A percentile compares a stretch with the other conserved stretches of the same genome.
These are phyloP conservation scores for Kwoniella mangroviensis DNA, from an alignment of 768 basidiomycete species.

Conservation along the genomic window DNA sequence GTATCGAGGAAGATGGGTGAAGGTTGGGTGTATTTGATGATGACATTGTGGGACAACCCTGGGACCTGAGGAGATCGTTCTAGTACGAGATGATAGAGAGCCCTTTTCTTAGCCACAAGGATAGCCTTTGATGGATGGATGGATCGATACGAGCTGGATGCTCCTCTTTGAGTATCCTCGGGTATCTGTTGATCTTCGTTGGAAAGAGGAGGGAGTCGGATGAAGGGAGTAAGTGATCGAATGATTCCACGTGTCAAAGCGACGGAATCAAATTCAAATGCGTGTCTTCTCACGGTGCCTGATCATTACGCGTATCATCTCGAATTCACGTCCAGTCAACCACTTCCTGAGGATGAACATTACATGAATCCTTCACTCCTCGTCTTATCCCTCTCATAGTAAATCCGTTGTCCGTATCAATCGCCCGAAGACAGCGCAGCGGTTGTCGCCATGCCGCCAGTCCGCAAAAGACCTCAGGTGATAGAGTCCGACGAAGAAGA, in stretches of 20 bases:
- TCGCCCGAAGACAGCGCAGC: not conserved
- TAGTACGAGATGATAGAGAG: not conserved
- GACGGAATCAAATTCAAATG: slow-evolving; percentile 1
- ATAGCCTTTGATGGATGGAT: not conserved
- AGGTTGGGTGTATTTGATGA: not conserved
- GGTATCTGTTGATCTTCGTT: not conserved
- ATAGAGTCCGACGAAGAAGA: slow-evolving; percentile 30
- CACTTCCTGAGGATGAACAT: not conserved
- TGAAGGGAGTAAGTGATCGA: not conserved
- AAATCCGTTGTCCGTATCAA: not conserved
- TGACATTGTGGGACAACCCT: slow-evolving; percentile 4
- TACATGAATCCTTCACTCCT: not conserved
- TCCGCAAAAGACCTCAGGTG: slow-evolving; percentile 21
- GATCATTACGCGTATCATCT: not conserved
- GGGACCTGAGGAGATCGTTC: too few species aligned
- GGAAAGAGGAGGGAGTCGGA: not conserved
- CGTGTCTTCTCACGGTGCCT: not conserved
- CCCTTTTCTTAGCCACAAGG: not conserved
- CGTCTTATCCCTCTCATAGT: not conserved
- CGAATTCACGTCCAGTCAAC: not conserved
- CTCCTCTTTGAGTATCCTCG: not conserved
- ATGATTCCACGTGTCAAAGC: slow-evolving; percentile 7
- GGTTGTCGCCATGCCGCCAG: slow-evolving; percentile 2
- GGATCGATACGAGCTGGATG: slow-evolving; percentile 1
- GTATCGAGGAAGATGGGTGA: slow-evolving; percentile 5